Evolutionary conservation across 1,139 yeast genomes (phyloP).

Genomic region (Blastobotrys elegans): DNA sequence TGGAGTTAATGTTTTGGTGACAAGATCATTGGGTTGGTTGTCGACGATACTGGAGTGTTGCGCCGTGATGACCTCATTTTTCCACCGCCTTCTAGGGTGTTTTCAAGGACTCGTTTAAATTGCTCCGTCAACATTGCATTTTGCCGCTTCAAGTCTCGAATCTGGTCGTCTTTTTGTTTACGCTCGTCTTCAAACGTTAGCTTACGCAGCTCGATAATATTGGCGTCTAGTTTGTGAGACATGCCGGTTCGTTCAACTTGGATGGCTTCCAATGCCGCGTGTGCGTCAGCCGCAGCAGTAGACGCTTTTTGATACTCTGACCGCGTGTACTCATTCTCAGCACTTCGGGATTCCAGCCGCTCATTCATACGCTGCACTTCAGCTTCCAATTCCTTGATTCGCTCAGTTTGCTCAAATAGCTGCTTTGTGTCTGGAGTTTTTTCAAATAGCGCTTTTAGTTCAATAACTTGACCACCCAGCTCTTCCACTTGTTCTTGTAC

Average conservation of each 20-base stretch:
- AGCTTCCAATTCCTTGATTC: slow-evolving; percentile 41
- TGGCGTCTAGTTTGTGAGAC: slow-evolving; percentile 33
- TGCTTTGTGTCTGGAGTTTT: slow-evolving; percentile 24
- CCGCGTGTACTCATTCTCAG: slow-evolving; percentile 62
- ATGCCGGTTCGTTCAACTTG: slow-evolving; percentile 34
- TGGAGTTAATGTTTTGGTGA: slow-evolving; percentile 38
- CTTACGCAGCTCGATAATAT: slow-evolving; percentile 25
- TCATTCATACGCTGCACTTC: slow-evolving; percentile 39
- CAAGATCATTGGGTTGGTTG: neutral
- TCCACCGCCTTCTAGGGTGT: neutral
- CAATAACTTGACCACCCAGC: slow-evolving; percentile 18
- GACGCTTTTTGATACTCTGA: slow-evolving; percentile 60
- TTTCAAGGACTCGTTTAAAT: slow-evolving; percentile 31
- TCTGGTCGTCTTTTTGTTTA: slow-evolving; percentile 28
- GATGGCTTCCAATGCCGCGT: slow-evolving; percentile 38
- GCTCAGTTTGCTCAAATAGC: slow-evolving; percentile 34
- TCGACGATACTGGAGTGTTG: slow-evolving; percentile 1
- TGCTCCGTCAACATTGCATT: slow-evolving; percentile 34
- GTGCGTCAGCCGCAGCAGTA: slow-evolving; percentile 50
- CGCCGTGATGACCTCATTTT: neutral
- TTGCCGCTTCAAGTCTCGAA: slow-evolving; percentile 28
- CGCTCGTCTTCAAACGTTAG: slow-evolving; percentile 32
- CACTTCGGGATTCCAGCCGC: slow-evolving; percentile 38
- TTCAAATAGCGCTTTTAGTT: slow-evolving; percentile 14
- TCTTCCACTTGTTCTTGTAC: slow-evolving; percentile 17